These are phyloP conservation scores for Fusarium humuli DNA, from an alignment of 2,329 filamentous ascomycete genomes.

Conservation along the genomic window DNA sequence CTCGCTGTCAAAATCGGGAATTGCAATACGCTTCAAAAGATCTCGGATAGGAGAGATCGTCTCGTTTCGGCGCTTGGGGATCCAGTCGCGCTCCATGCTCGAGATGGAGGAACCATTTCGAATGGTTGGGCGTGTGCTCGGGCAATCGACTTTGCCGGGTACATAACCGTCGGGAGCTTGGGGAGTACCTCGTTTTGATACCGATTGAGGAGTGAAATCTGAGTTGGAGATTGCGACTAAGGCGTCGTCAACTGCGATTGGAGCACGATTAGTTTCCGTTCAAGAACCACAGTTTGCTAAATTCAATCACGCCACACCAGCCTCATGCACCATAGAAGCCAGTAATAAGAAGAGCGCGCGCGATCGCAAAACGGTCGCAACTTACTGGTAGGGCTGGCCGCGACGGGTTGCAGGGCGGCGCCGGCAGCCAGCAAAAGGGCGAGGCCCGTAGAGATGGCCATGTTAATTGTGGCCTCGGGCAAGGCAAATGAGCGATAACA, in stretches of 20 bases:
- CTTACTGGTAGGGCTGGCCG: conserved; percentile 41
- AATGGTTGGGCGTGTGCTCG: conserved; percentile 74
- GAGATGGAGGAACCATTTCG: conserved; percentile 73
- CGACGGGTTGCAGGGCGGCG: conserved; percentile 32
- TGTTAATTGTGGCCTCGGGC: conserved; percentile 16
- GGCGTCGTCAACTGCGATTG: conserved; percentile 32
- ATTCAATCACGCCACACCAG: background rate
- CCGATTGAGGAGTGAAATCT: conserved; percentile 25
- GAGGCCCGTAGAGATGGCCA: conserved; percentile 43
- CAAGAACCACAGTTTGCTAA: background rate
- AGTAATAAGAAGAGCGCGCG: background rate
- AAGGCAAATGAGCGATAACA: conserved; percentile 2
- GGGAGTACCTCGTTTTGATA: conserved; percentile 46
- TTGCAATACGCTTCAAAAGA: conserved; percentile 77
- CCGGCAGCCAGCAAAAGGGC: conserved; percentile 45
- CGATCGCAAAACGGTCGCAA: background rate
- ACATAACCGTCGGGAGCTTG: conserved; percentile 70
- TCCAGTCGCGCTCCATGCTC: conserved; percentile 77
- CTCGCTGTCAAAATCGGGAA: conserved; percentile 81
- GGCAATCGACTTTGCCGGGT: conserved; percentile 76
- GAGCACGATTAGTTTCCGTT: conserved; percentile 24
- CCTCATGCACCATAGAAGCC: background rate
- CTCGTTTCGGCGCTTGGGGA: conserved; percentile 75
- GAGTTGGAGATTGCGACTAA: conserved; percentile 33
- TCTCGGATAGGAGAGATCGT: conserved; percentile 81